Percentiles rank a stretch among this genome's conserved stretches.
phyloP scores from a whole-genome alignment of 1,139 yeast species.

The Suhomyces bribrorum region DNA sequence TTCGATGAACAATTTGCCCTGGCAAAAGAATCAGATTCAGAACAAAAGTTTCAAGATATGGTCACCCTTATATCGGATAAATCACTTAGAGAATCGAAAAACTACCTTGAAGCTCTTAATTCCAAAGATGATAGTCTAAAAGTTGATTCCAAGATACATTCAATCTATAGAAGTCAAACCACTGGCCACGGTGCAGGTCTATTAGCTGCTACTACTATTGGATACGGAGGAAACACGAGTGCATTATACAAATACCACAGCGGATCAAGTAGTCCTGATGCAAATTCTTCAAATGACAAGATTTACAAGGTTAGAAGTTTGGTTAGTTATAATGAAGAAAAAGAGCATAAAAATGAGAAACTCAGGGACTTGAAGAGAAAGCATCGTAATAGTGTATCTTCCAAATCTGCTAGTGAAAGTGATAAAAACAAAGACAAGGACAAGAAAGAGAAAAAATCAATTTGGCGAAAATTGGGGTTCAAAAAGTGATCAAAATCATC shows the following conservation, averaged over 20 bases:
- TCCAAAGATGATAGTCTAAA: conserved; percentile 26
- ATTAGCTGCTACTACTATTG: conserved; percentile 4
- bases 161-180: conserved; percentile 33
- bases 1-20: conserved; percentile 9
- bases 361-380: conserved; percentile 20
- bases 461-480: conserved; percentile 36
- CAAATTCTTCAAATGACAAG: conserved; percentile 14
- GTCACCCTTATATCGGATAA: conserved; percentile 31
- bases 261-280: conserved; percentile 8
- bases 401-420: conserved; percentile 15
- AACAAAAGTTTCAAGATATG: conserved; percentile 24
- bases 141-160: conserved; percentile 32
- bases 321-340: conserved; percentile 30
- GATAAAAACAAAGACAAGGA: conserved; percentile 14
- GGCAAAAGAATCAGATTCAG: conserved; percentile 4
- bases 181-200: conserved; percentile 12
- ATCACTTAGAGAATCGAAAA: conserved; percentile 28
- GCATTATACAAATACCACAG: conserved; percentile 12
- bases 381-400: conserved; percentile 11
- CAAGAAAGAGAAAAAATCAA: conserved; percentile 26
- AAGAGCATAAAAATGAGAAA: conserved; percentile 27
- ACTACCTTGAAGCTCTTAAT: conserved; percentile 24
- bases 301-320: conserved; percentile 46
- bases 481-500: conserved; percentile 25
- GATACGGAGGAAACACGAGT: conserved; percentile 2